phyloP scores from a whole-genome alignment of 805 yeast genomes.

The Teunomyces lycoperdinae region DNA sequence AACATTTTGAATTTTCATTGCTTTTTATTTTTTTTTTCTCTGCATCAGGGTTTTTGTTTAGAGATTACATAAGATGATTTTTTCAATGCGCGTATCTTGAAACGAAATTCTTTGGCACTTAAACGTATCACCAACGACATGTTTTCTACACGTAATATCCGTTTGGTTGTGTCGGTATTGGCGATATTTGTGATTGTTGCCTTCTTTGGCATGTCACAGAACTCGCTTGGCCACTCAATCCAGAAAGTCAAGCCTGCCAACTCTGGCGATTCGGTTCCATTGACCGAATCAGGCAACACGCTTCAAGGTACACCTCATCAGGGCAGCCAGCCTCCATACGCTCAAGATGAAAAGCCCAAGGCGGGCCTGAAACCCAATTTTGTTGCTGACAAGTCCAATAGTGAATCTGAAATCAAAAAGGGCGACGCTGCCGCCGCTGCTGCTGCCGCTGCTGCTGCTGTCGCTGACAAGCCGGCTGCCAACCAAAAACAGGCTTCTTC shows the following conservation, averaged over 20 bases:
- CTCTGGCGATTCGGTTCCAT: slow-evolving; percentile 19
- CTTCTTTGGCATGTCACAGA: slow-evolving; percentile 47
- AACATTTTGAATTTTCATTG: too few relatives aligned
- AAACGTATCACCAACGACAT: slow-evolving; percentile 11
- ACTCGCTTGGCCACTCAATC: slow-evolving; percentile 29
- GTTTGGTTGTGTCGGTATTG: slow-evolving; percentile 50
- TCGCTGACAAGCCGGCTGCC: background rate
- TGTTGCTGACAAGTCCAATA: slow-evolving; percentile 23
- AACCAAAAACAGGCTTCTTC: background rate
- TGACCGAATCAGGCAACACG: slow-evolving; percentile 17
- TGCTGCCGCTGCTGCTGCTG: slow-evolving; percentile 4
- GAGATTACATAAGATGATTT: background rate
- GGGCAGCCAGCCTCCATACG: slow-evolving; percentile 36
- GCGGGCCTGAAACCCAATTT: slow-evolving; percentile 15
- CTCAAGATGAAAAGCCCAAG: slow-evolving; percentile 12
- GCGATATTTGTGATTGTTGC: slow-evolving; percentile 49
- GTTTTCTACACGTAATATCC: slow-evolving; percentile 48
- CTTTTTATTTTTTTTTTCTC: background rate
- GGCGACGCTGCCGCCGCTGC: slow-evolving; percentile 10
- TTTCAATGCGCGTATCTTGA: background rate
- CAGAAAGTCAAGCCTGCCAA: slow-evolving; percentile 29
- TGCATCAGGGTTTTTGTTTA: background rate
- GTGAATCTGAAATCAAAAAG: slow-evolving; percentile 12
- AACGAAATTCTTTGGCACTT: background rate
- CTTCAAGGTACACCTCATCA: slow-evolving; percentile 34